phyloP scores from a whole-genome alignment of 768 basidiomycete genomes.

The Termitomyces eurrhizus region DNA sequence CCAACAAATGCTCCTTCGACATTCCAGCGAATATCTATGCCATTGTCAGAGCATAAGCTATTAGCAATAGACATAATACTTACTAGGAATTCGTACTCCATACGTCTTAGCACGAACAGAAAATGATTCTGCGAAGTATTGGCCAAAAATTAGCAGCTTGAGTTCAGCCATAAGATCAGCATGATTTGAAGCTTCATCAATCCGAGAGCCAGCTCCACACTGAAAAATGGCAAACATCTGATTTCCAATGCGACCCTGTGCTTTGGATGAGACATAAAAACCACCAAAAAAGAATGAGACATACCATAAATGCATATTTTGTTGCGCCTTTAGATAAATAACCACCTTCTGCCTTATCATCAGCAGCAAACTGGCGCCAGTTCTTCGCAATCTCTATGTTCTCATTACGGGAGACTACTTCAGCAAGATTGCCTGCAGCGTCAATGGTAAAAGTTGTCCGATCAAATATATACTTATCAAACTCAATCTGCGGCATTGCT shows the following conservation, averaged over 20 bases:
- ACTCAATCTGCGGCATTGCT: not conserved
- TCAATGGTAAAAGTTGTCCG: not conserved
- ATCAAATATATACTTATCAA: not conserved
- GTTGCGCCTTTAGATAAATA: not conserved
- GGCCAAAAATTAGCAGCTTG: not conserved
- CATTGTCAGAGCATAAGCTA: not conserved
- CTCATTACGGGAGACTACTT: not conserved
- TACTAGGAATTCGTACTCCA: not conserved
- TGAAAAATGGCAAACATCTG: not conserved
- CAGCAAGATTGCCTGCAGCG: not conserved
- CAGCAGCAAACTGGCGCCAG: not conserved
- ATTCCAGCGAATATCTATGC: not conserved
- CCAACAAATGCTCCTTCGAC: not conserved
- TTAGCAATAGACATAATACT: not conserved
- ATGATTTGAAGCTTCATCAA: not conserved
- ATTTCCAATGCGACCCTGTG: not conserved
- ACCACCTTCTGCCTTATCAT: not conserved
- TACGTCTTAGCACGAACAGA: not conserved
- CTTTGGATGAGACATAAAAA: not conserved
- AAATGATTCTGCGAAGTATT: not conserved
- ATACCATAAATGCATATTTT: not conserved
- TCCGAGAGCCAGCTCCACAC: not conserved
- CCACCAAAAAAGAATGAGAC: not conserved
- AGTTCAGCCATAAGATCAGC: not conserved
- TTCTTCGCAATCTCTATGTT: not conserved